These are phyloP conservation scores for Plectranthus barbatus DNA, from an alignment of 257 asterid genomes.

Conservation along the genomic window DNA sequence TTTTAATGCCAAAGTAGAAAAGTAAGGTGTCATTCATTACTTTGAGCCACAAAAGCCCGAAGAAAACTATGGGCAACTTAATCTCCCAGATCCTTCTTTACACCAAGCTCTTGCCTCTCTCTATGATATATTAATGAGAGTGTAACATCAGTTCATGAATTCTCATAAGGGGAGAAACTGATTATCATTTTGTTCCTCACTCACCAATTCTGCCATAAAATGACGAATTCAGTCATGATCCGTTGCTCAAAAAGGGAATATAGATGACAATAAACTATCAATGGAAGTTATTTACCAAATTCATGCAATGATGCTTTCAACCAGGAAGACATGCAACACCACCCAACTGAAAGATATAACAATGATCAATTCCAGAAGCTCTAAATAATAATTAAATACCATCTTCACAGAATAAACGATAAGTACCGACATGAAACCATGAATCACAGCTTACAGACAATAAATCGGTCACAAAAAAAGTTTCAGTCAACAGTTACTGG, in stretches of 20 bases:
- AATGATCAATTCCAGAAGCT: conserved; percentile 4
- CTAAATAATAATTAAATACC: background rate
- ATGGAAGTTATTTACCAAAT: background rate
- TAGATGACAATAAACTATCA: background rate
- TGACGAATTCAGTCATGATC: background rate
- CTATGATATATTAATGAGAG: background rate
- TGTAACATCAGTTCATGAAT: background rate
- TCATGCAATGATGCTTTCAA: background rate
- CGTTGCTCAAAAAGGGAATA: background rate
- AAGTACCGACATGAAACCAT: background rate
- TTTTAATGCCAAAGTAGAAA: background rate
- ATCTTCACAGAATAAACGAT: background rate
- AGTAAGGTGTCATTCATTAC: background rate
- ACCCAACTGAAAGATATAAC: background rate
- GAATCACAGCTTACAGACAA: background rate
- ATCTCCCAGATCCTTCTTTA: background rate
- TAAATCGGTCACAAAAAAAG: background rate
- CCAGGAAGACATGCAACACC: background rate
- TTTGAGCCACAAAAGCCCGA: background rate
- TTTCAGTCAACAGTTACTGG: background rate
- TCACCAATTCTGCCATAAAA: background rate
- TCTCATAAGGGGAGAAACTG: background rate
- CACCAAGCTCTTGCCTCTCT: too few species aligned
- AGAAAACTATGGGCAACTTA: background rate
- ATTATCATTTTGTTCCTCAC: background rate